Base-by-base conservation (phyloP, 192 early-diverging fungal genomes). In the Coemansia erecta region DNA sequence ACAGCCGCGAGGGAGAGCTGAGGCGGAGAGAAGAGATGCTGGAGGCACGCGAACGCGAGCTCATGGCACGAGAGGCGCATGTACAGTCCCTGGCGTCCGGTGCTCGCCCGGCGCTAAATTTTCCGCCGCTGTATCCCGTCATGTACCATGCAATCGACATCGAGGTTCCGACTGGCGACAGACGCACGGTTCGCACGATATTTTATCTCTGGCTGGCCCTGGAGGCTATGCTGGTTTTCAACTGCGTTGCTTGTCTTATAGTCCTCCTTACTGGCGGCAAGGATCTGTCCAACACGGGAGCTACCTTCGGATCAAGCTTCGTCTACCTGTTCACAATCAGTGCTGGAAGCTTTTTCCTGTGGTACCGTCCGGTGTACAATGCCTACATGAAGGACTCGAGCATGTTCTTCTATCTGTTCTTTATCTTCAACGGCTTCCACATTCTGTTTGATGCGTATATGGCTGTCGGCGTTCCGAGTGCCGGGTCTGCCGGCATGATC, bases 321-420 rank as follows among this genome's bases (percentile, higher is more conserved):
- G 82, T 85, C 13, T 84, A 87, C 55, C 82, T 87, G 69, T 89
- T 91, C 63, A 92, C 90, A 2, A 88, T 91, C 56, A 85, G 83
- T 10, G 70, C 80, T 4, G 82, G 82, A 2, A 90, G 89, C 53
- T 90, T 94, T 73, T 89, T 91, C 70, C 31, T 89, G 48, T 93
- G 92, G 92, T 94, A 94, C 72, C 85, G 91, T 11, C 92, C 92
- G 19, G 80, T 90, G 35, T 94, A 94, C 77, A 89, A 89, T 43
- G 91, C 91, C 35, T 94, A 89, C 65, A 86, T 88, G 85, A 91
- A 89, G 77, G 90, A 92, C 64, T 84, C 85, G 59, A 90, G 89
- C 19, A 82, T 94, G 54, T 94, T 91, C 74, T 93, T 89, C 65
- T 91, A 87, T 65, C 72, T 92, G 51, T 94, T 85, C 78, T 87